phyloP scores from a whole-genome alignment of 768 basidiomycete genomes.

The Mycena albidolilacea region DNA sequence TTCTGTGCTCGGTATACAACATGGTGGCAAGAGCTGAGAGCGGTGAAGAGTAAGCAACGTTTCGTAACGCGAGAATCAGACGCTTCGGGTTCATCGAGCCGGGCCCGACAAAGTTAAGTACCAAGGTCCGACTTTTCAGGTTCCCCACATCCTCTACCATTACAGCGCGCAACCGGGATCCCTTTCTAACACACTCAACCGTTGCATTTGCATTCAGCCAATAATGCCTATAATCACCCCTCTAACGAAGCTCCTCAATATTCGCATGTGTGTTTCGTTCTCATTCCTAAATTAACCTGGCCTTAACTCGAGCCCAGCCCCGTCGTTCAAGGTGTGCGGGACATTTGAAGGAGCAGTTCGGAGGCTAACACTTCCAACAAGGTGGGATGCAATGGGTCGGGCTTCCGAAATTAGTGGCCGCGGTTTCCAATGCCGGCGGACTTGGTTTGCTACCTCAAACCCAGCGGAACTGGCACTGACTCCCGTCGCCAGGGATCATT shows the following conservation, averaged over 20 bases:
- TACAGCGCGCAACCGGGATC: too few relatives aligned
- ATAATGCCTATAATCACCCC: constrained; percentile 64
- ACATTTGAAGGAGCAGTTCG: not conserved
- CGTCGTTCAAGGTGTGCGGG: constrained; percentile 67
- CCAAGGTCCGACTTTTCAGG: too few relatives aligned
- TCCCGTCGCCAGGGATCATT: constrained; percentile 68
- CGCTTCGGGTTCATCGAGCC: too few relatives aligned
- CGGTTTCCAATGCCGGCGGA: constrained; percentile 88
- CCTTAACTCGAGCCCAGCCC: constrained; percentile 61
- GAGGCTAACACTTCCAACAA: constrained; percentile 4
- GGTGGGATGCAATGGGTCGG: constrained; percentile 98
- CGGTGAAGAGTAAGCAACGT: too few relatives aligned
- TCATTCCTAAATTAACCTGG: constrained; percentile 1
- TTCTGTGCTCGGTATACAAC: too few relatives aligned
- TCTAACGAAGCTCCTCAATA: constrained; percentile 75
- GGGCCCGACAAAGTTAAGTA: too few relatives aligned
- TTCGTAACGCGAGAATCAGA: too few relatives aligned
- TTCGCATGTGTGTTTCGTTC: constrained; percentile 68
- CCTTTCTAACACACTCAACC: too few relatives aligned
- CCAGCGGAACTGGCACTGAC: not conserved
- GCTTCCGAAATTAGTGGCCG: constrained; percentile 78
- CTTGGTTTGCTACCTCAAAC: constrained; percentile 60
- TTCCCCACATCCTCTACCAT: too few relatives aligned
- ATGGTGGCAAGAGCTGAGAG: too few relatives aligned
- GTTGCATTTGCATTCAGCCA: not conserved